These are phyloP conservation scores for Dictyostelium capitatum DNA, from an alignment of 78 protist genomes.

Conservation along the genomic window DNA sequence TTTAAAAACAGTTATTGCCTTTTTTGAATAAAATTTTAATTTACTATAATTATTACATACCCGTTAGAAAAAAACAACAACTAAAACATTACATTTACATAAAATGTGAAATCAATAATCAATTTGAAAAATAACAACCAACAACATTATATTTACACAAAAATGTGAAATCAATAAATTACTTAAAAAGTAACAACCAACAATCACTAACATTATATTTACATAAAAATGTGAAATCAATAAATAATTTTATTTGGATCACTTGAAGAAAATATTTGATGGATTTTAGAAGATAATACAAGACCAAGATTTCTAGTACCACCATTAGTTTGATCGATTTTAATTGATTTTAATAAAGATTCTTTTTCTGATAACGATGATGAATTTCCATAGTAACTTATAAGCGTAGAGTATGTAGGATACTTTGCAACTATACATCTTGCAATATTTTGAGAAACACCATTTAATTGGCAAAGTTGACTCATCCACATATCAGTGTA, in stretches of 20 bases:
- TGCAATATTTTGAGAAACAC: neutral
- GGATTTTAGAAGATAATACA: conserved; percentile 9
- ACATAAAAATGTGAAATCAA: neutral
- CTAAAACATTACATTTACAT: neutral
- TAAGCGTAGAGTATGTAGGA: neutral
- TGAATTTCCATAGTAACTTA: neutral
- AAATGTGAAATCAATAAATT: neutral
- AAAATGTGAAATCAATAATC: neutral
- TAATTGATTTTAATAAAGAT: neutral
- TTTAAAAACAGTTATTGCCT: too few relatives aligned
- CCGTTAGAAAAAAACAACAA: neutral
- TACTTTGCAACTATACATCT: neutral
- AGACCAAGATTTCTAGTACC: neutral
- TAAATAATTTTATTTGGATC: conserved; percentile 36
- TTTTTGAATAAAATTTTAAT: too few relatives aligned
- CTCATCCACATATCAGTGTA: conserved; percentile 5
- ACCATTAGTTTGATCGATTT: neutral
- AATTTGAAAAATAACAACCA: too few relatives aligned
- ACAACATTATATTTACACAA: neutral
- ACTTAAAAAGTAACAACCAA: too few relatives aligned
- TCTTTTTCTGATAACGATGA: neutral
- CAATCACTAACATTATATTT: neutral
- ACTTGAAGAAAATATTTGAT: neutral
- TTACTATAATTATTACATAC: too few relatives aligned
- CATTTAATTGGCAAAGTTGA: conserved; percentile 15